phyloP scores from a whole-genome alignment of 73 alveolate genomes.

The Effrenium voratum region DNA sequence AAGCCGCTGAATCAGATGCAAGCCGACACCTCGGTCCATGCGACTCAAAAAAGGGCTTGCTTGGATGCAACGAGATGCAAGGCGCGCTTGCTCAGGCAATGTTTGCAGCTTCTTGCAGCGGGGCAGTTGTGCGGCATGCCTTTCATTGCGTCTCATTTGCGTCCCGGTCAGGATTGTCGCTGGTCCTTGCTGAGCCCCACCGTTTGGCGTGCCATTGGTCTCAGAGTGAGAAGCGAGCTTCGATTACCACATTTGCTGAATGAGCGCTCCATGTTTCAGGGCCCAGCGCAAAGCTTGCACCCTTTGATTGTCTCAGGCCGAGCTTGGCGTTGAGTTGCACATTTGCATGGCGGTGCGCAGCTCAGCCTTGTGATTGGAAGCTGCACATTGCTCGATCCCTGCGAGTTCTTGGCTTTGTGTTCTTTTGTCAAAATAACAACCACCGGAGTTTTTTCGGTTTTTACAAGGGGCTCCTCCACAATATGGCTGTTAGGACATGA shows the following conservation, averaged over 20 bases:
- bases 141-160: background rate
- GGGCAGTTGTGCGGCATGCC: background rate
- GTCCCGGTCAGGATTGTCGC: background rate
- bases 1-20: background rate
- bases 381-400: no score
- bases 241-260: no score
- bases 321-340: no score
- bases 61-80: no score
- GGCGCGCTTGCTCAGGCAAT: background rate
- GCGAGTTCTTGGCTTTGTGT: no score
- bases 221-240: background rate
- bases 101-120: background rate
- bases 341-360: no score
- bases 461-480: no score
- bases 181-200: slow-evolving; percentile 24
- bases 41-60: background rate
- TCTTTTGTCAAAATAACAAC: no score
- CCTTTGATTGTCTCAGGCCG: background rate
- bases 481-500: no score
- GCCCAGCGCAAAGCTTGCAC: background rate
- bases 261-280: background rate
- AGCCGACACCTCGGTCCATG: background rate
- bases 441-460: no score
- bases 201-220: background rate
- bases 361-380: no score